Conservation (phyloP, 495 filamentous ascomycete species). For the Xylaria longipes region DNA sequence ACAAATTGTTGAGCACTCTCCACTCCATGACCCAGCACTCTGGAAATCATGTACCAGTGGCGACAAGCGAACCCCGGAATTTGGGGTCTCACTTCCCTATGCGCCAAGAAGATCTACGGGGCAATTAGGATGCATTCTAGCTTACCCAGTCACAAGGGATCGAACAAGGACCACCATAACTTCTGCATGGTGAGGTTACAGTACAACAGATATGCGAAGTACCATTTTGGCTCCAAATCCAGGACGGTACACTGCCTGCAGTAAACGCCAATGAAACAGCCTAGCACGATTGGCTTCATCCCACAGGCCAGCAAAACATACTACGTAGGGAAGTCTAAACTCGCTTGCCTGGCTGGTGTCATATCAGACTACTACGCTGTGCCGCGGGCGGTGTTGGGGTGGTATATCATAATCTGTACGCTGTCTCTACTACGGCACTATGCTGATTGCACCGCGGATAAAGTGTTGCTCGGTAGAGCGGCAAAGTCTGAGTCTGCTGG, state of each 20-base stretch:
- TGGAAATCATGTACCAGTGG: conserved; percentile 22
- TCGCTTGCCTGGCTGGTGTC: neutral
- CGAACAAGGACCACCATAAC: neutral
- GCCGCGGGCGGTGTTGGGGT: neutral
- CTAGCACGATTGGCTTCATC: neutral
- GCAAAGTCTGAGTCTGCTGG: neutral
- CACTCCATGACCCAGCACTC: conserved; percentile 22
- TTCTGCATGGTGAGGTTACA: neutral
- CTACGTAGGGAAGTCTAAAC: neutral
- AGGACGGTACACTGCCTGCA: neutral
- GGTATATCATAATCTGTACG: neutral
- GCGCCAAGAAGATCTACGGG: conserved; percentile 24
- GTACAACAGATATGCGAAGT: neutral
- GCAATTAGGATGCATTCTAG: conserved; percentile 10
- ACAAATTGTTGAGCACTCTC: neutral
- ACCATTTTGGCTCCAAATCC: neutral
- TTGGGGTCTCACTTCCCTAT: conserved; percentile 12
- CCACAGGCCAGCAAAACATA: neutral
- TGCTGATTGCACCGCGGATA: neutral
- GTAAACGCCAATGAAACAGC: neutral
- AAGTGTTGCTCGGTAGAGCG: conserved; percentile 13
- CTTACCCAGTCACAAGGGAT: neutral
- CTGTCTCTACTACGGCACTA: neutral
- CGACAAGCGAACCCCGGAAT: conserved; percentile 25
- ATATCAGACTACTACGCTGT: neutral